Conservation (phyloP, 2,329 filamentous ascomycete genomes). For the Tolypocladium ophioglossoides region DNA sequence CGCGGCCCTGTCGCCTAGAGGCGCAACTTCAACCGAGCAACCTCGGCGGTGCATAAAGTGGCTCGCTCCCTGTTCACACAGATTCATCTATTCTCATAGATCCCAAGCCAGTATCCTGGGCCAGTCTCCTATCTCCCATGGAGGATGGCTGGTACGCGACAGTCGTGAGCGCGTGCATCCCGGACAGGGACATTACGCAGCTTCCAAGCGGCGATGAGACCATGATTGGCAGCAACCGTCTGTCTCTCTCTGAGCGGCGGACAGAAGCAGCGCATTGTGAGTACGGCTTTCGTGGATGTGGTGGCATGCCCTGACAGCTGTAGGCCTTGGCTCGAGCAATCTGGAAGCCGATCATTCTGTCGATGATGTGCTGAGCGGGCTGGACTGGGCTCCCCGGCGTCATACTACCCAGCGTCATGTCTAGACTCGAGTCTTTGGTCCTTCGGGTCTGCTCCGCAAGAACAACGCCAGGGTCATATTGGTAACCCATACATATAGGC, state of each 20-base stretch:
- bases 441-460: background rate
- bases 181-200: slow-evolving; percentile 6
- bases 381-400: background rate
- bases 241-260: slow-evolving; percentile 1
- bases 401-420: background rate
- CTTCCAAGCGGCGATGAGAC: slow-evolving; percentile 5
- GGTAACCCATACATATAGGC: background rate
- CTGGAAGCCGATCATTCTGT: background rate
- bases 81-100: background rate
- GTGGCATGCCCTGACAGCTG: background rate
- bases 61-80: background rate
- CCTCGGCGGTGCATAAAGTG: background rate
- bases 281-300: background rate
- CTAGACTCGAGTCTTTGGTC: background rate
- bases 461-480: background rate
- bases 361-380: background rate
- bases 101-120: background rate
- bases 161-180: slow-evolving; percentile 4
- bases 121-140: background rate
- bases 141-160: slow-evolving; percentile 7
- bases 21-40: background rate
- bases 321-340: background rate
- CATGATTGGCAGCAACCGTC: background rate
- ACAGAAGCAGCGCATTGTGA: background rate
- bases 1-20: background rate